Base-by-base conservation (phyloP, 2,329 filamentous ascomycete species). In the Clonostachys byssicola region DNA sequence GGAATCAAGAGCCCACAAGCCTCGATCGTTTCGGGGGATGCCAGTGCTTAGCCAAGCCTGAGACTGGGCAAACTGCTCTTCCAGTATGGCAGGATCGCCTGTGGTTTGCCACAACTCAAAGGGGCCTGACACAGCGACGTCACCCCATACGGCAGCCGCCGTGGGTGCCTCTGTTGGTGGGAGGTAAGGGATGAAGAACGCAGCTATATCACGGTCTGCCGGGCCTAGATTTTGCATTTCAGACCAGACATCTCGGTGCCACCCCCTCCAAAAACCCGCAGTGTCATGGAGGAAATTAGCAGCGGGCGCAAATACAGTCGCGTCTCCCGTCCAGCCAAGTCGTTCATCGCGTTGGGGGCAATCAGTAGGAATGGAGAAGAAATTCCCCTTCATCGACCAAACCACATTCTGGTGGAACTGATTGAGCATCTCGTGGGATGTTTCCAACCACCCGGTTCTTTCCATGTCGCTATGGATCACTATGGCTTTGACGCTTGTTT, bases 381-480 rank as follows among this genome's bases (percentile, higher is more conserved):
- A 83, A 52, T 83, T 84, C 1, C 78, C 78, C 30, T 71, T 69
- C 72, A 81, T 80, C 6, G 71, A 72, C 80, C 80, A 83, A 33
- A 64, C 55, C 1, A 77, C 68, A 46, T 84, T 84, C 2, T 67
- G 46, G 51, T 83, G 73, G 5, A 85, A 68, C 42, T 73, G 62
- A 52, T 81, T 83, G 23, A 84, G 51, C 5, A 73, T 59, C 1
- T 54, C 42, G 43, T 83, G 59, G 0, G 79, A 83, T 47, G 73
- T 80, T 9, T 67, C 56, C 43, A 83, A 81, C 47, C 56, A 66
- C 0, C 78, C 77, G 0, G 62, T 75, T 12, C 69, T 65, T 44
- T 65, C 58, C 64, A 83, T 70, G 48, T 83, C 78, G 0, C 72
- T 76, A 51, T 81, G 74, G 6, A 80, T 57, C 1, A 70, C 63